phyloP scores from a whole-genome alignment of 2,329 filamentous ascomycete genomes.

The Canariomyces notabilis region DNA sequence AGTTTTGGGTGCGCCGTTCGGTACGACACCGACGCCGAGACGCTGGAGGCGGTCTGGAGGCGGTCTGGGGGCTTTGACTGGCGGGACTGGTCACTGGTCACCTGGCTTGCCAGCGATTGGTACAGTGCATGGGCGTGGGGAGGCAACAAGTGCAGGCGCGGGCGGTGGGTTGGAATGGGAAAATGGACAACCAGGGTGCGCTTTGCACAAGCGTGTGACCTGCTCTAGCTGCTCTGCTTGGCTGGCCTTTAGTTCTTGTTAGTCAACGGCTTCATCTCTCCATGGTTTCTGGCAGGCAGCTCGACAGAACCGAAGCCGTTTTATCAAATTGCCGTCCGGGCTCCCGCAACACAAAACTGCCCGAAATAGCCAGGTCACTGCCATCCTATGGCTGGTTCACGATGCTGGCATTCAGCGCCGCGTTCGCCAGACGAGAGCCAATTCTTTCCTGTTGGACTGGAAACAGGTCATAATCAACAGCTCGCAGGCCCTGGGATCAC shows the following conservation, averaged over 20 bases:
- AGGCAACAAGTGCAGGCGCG: constrained; percentile 11
- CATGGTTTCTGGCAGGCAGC: constrained; percentile 10
- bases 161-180: constrained; percentile 18
- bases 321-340: neutral
- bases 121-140: constrained; percentile 10
- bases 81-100: too few relatives aligned
- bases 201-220: constrained; percentile 23
- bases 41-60: constrained; percentile 20
- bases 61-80: constrained; percentile 13
- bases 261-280: constrained; percentile 13
- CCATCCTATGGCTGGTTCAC: too few relatives aligned
- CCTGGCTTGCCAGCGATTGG: neutral
- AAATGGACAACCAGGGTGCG: constrained; percentile 7
- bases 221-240: constrained; percentile 17
- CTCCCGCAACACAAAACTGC: too few relatives aligned
- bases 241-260: constrained; percentile 16
- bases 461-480: too few relatives aligned
- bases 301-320: neutral
- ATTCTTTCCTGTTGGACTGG: too few relatives aligned
- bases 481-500: too few relatives aligned
- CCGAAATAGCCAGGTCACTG: too few relatives aligned
- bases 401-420: too few relatives aligned
- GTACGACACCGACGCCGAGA: constrained; percentile 21
- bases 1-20: constrained; percentile 16
- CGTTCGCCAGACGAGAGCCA: too few relatives aligned